Evolutionary conservation across 2,329 filamentous ascomycete genomes (phyloP).

Genomic region (Aschersonia sp.): DNA sequence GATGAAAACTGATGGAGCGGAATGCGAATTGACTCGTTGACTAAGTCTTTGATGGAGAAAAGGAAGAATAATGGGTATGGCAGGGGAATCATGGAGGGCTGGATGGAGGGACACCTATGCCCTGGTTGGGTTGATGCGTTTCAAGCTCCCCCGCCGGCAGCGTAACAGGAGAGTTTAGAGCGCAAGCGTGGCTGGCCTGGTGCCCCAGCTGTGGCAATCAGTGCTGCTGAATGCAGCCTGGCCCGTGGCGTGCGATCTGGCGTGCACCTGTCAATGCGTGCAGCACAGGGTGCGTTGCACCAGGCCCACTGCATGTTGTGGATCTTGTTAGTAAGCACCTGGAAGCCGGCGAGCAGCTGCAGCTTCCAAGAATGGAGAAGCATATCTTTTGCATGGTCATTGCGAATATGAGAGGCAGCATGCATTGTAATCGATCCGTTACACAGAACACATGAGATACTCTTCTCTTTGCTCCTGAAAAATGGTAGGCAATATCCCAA

Average conservation of each 20-base stretch:
- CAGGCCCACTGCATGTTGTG: neutral
- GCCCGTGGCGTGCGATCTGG: neutral
- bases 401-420: too few species aligned
- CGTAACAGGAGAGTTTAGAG: neutral
- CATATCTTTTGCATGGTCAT: too few species aligned
- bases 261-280: neutral
- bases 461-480: neutral
- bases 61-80: conserved; percentile 2
- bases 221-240: conserved; percentile 3
- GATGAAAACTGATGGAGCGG: conserved; percentile 5
- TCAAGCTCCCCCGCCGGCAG: conserved; percentile 8
- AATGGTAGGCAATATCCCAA: conserved; percentile 1
- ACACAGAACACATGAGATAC: too few species aligned
- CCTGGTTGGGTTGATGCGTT: conserved; percentile 3
- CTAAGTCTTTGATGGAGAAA: neutral
- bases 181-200: too few species aligned
- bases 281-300: neutral
- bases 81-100: neutral
- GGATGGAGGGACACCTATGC: conserved; percentile 8
- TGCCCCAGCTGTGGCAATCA: too few species aligned
- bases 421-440: too few species aligned
- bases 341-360: too few species aligned
- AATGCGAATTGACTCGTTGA: neutral
- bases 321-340: neutral
- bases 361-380: too few species aligned